Base-by-base conservation (phyloP, 345 rosid genomes). In the Kandelia obovata region DNA sequence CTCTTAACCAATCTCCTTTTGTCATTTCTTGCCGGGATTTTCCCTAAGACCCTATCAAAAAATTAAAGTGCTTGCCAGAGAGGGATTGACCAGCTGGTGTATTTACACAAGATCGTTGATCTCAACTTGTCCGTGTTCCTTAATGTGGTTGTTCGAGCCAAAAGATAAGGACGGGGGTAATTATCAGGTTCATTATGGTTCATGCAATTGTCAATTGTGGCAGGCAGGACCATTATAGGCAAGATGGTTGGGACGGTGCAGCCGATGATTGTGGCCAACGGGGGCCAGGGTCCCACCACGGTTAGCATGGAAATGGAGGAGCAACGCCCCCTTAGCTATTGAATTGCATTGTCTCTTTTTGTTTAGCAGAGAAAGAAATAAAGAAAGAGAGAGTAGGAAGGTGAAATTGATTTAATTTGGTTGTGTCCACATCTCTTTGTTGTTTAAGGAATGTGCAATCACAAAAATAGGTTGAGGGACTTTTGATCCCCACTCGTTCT, bases 291-390 rank as follows among this genome's bases (percentile, higher is more conserved):
- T 39, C 65, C 79, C 75, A 68, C 73, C 34, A 34, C 1, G 26
- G 68, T 43, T 58, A 27, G 34, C 37, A 52, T 25, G 64, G 39
- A 8, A 47, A 53, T n/a, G 11, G 30, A 53, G 64, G 46, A 65
- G 82, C 78, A 66, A 70, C 35, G 43, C 49, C 70, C 70, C 60
- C 69, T 53, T 61, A 21, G 27, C 35, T 67, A 70, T 77, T 77
- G 66, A 79, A 70, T 64, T 67, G 68, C 60, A 53, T 58, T 71
- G 75, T 74, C 78, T 58, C 65, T 58, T 66, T 64, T 64, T 69
- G 71, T 64, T 64, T 19, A 61, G 39, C 25, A 25, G 53, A n/a
- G 23, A 47, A 21, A 0, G n/a, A 11, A 6, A 31, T 25, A 58
- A 30, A 9, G 19, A 25, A 32, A 23, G 53, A 5, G 3, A 25